These are phyloP conservation scores for Oryza coarctata DNA, from an alignment of 176 grass and related monocot genomes.

Conservation along the genomic window DNA sequence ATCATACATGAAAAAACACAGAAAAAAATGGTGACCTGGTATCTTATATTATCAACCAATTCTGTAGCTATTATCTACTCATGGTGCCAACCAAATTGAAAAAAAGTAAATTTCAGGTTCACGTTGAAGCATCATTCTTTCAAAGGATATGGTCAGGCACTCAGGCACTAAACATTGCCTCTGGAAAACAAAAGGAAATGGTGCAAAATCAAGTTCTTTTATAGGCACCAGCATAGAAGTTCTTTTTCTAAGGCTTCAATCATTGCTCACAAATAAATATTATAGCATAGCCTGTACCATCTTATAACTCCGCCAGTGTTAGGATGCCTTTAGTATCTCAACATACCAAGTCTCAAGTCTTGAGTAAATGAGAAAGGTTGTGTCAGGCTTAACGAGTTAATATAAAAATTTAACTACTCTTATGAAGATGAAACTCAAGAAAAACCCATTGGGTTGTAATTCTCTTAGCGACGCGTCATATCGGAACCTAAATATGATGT, in stretches of 20 bases:
- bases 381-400: no score
- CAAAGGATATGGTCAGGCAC: not conserved
- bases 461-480: no score
- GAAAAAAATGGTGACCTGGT: not conserved
- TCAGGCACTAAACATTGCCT: not conserved
- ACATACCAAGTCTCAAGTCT: no score
- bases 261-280: not conserved
- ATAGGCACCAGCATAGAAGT: not conserved
- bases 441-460: no score
- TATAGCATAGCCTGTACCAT: not conserved
- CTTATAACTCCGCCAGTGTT: no score
- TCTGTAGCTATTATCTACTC: not conserved
- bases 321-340: no score
- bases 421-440: no score
- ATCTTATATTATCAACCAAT: not conserved
- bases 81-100: not conserved
- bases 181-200: not conserved
- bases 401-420: no score
- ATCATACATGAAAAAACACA: not conserved
- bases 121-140: conserved; percentile 2
- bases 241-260: not conserved
- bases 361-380: no score
- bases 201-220: conserved; percentile 15
- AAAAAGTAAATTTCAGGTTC: conserved; percentile 9
- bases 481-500: no score